phyloP scores from a whole-genome alignment of 2,329 filamentous ascomycete species.

The Helotiales sp. region DNA sequence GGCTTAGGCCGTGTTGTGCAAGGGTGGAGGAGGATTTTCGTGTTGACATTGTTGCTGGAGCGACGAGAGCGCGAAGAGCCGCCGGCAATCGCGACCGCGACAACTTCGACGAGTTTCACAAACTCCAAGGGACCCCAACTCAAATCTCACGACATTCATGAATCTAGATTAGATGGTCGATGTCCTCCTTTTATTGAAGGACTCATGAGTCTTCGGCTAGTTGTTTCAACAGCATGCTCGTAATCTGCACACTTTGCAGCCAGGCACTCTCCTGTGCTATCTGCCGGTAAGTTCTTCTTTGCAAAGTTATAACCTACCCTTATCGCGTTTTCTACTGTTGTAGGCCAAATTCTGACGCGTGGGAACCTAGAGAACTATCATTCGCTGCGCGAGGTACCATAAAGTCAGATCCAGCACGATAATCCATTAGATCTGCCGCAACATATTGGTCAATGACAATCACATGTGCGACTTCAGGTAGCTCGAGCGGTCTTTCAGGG shows the following conservation, averaged over 20 bases:
- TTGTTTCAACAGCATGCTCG: too few species aligned
- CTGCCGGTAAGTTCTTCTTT: too few species aligned
- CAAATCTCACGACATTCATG: background rate
- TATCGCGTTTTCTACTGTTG: background rate
- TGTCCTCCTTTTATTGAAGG: too few species aligned
- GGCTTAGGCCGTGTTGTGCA: background rate
- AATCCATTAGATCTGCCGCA: background rate
- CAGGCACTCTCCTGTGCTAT: too few species aligned
- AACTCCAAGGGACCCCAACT: background rate
- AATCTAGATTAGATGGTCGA: background rate
- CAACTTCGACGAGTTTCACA: background rate
- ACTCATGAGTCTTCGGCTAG: too few species aligned
- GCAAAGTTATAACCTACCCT: too few species aligned
- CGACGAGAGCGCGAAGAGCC: background rate
- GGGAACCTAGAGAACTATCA: background rate
- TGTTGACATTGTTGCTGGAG: slow-evolving; percentile 1
- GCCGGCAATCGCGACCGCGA: background rate
- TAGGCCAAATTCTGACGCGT: background rate
- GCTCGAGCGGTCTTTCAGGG: too few species aligned
- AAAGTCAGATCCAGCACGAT: background rate
- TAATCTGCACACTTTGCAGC: too few species aligned
- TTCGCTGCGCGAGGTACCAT: too few species aligned
- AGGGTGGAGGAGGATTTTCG: background rate
- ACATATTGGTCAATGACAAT: too few species aligned
- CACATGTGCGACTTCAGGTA: too few species aligned